Conservation (phyloP, 257 asterid species). For the Lycium barbarum region DNA sequence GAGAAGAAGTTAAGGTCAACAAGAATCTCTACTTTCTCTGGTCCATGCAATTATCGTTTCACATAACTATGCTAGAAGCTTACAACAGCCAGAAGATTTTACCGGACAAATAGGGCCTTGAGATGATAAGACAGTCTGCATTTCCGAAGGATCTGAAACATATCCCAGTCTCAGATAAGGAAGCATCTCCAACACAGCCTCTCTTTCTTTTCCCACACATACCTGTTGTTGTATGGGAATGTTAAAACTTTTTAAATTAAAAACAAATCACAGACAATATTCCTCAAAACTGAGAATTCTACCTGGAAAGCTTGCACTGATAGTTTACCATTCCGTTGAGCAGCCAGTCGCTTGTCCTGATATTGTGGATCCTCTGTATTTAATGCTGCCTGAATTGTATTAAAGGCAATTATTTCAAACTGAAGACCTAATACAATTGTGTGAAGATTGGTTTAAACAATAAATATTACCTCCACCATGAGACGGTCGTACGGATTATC, state of each 20-base stretch:
- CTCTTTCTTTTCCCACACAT: conserved; percentile 81
- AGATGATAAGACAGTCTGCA: conserved; percentile 89
- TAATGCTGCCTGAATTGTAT: conserved; percentile 73
- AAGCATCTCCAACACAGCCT: conserved; percentile 93
- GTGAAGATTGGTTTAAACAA: conserved; percentile 25
- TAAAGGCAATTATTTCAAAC: conserved; percentile 33
- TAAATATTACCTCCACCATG: conserved; percentile 72
- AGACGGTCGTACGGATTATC: conserved; percentile 87
- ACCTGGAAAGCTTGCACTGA: conserved; percentile 90
- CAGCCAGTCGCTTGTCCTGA: conserved; percentile 97
- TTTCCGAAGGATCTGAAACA: conserved; percentile 90
- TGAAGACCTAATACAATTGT: conserved; percentile 25
- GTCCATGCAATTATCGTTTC: neutral
- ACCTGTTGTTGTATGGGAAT: conserved; percentile 55
- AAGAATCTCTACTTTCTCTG: conserved; percentile 7
- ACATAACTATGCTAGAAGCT: conserved; percentile 7
- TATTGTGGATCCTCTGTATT: conserved; percentile 97
- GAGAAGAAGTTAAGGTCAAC: conserved; percentile 10
- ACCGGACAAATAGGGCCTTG: conserved; percentile 98
- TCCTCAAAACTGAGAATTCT: conserved; percentile 28
- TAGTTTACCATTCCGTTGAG: conserved; percentile 93
- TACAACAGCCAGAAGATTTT: conserved; percentile 43
- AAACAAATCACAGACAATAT: neutral
- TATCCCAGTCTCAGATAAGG: conserved; percentile 94
- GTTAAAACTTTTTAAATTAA: conserved; percentile 32